A percentile compares a stretch with the other conserved stretches of the same genome.
Evolutionary conservation across 2,329 filamentous ascomycete genomes (phyloP).

Genomic region (Aureobasidium sp.): DNA sequence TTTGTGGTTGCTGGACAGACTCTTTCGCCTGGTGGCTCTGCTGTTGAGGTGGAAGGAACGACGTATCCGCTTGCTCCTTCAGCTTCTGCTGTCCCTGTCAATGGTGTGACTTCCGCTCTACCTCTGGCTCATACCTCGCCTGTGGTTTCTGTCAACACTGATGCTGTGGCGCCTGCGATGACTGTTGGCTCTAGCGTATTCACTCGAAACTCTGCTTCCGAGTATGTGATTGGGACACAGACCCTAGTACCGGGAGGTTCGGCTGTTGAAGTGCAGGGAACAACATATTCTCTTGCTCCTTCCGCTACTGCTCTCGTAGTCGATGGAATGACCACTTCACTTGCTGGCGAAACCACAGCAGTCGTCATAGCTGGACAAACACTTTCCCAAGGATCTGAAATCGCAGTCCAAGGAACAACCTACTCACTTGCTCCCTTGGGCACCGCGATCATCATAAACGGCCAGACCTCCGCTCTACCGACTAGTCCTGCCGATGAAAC

Average conservation of each 20-base stretch:
- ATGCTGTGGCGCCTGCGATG: neutral
- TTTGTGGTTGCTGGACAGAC: conserved; percentile 17
- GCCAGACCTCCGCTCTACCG: neutral
- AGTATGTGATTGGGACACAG: neutral
- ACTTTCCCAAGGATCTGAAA: neutral
- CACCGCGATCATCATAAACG: neutral
- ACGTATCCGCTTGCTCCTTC: conserved; percentile 15
- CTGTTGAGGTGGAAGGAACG: conserved; percentile 14
- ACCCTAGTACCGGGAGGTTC: conserved; percentile 12
- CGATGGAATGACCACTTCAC: neutral
- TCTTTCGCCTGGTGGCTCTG: conserved; percentile 9
- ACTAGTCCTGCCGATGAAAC: neutral
- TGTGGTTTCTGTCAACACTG: neutral
- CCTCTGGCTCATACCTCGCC: neutral
- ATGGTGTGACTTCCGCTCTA: neutral
- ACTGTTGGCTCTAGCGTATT: neutral
- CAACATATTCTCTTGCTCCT: conserved; percentile 16
- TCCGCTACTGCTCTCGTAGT: conserved; percentile 23
- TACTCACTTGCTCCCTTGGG: neutral
- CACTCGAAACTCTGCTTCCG: neutral
- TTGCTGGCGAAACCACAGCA: neutral
- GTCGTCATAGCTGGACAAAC: neutral
- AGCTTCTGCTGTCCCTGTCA: conserved; percentile 24
- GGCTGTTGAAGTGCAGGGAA: conserved; percentile 9
- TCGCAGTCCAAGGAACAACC: neutral